A percentile compares a stretch with the other conserved stretches of the same genome.
Conservation (phyloP, 2,329 filamentous ascomycete genomes). For the Fusarium secorum region DNA sequence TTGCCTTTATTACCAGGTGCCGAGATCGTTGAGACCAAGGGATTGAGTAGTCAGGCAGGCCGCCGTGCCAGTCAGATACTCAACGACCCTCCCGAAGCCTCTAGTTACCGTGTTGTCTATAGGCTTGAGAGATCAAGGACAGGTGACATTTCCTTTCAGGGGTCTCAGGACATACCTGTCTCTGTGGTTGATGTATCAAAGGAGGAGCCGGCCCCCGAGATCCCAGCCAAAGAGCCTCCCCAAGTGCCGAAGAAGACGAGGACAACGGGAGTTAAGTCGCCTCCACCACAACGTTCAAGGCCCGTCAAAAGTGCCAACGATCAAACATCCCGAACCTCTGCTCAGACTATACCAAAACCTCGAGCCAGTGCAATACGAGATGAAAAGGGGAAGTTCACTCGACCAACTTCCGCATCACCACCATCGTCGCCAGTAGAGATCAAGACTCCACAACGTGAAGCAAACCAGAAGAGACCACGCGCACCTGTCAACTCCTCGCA, state of each 20-base stretch:
- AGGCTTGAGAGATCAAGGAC: conserved; percentile 63
- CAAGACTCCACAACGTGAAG: conserved; percentile 27
- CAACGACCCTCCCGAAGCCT: conserved; percentile 42
- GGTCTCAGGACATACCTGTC: conserved; percentile 42
- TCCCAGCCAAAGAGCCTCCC: conserved; percentile 15
- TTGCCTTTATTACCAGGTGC: conserved; percentile 65
- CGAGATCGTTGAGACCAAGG: conserved; percentile 64
- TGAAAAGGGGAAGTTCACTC: conserved; percentile 17
- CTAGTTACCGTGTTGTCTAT: conserved; percentile 65
- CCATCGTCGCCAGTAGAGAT: conserved; percentile 15
- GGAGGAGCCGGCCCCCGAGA: conserved; percentile 21
- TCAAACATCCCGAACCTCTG: neutral
- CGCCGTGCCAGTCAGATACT: conserved; percentile 23
- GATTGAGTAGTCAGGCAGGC: conserved; percentile 35
- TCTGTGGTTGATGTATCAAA: conserved; percentile 42
- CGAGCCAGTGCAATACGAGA: neutral
- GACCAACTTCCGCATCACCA: conserved; percentile 14
- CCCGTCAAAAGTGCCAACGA: conserved; percentile 10
- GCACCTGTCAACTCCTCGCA: conserved; percentile 16
- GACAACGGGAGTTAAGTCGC: conserved; percentile 4
- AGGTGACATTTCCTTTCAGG: conserved; percentile 51
- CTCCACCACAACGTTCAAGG: conserved; percentile 21
- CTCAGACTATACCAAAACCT: conserved; percentile 1
- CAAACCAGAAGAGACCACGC: conserved; percentile 38
- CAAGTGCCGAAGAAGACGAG: conserved; percentile 20